Evolutionary conservation across 495 filamentous ascomycete genomes (phyloP).

Genomic region (Talaromyces liani): DNA sequence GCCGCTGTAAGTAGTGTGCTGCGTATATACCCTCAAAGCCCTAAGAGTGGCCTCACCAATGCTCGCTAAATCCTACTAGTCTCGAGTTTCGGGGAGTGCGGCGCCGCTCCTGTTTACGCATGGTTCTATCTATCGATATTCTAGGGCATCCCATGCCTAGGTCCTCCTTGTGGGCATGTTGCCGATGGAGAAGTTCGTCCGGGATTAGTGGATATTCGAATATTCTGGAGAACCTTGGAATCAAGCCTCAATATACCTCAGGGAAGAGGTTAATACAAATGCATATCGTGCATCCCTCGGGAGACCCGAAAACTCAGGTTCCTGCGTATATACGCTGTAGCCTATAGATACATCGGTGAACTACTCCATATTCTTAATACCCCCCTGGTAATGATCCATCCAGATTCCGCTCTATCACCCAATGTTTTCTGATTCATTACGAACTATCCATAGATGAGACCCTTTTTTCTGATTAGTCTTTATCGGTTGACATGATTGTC

Average conservation of each 20-base stretch:
- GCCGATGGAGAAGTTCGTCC: neutral
- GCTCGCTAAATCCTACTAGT: neutral
- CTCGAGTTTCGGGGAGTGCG: neutral
- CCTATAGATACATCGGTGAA: neutral
- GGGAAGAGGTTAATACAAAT: neutral
- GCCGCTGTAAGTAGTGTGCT: neutral
- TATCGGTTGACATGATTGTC: neutral
- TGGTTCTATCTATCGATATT: neutral
- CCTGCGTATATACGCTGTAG: neutral
- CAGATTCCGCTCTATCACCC: neutral
- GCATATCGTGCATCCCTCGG: neutral
- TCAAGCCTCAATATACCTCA: neutral
- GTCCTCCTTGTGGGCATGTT: neutral
- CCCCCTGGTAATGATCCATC: neutral
- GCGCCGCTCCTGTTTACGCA: neutral
- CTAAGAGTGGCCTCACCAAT: neutral
- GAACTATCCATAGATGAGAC: neutral
- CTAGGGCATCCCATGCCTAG: neutral
- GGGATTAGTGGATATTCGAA: neutral
- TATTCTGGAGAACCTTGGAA: neutral
- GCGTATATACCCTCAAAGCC: neutral
- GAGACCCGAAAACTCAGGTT: neutral
- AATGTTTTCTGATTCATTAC: neutral
- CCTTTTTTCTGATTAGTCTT: neutral
- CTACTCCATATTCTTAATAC: neutral